Percentiles rank a stretch among this genome's conserved stretches.
Conservation (phyloP, 2,329 filamentous ascomycete species). For the Sclerotinia glacialis region DNA sequence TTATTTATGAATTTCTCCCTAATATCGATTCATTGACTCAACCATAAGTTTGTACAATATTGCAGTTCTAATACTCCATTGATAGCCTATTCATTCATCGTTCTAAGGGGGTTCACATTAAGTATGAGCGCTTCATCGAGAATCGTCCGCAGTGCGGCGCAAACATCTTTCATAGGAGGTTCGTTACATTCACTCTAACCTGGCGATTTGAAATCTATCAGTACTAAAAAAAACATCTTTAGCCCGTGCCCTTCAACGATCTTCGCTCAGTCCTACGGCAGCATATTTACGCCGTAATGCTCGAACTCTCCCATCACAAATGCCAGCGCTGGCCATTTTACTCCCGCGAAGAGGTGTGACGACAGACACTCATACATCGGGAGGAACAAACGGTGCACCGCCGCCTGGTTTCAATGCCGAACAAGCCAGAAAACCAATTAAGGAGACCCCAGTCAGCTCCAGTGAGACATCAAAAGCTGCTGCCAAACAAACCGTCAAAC, state of each 20-base stretch:
- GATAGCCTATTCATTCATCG: conserved; percentile 9
- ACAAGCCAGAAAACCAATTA: conserved; percentile 63
- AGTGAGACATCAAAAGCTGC: conserved; percentile 35
- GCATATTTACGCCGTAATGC: conserved; percentile 39
- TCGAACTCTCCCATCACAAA: conserved; percentile 36
- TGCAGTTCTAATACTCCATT: conserved; percentile 6
- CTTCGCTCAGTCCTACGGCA: conserved; percentile 33
- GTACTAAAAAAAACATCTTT: conserved; percentile 4
- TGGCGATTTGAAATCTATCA: no score
- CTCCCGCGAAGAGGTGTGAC: conserved; percentile 56
- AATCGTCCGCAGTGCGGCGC: conserved; percentile 40
- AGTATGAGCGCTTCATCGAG: conserved; percentile 41
- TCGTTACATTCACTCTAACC: conserved; percentile 28
- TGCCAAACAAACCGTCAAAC: conserved; percentile 29
- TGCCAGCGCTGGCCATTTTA: conserved; percentile 54
- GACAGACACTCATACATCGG: conserved; percentile 57
- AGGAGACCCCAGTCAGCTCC: conserved; percentile 38
- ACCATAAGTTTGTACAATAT: neutral
- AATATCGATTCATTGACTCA: neutral
- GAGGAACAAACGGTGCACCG: conserved; percentile 49
- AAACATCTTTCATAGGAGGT: conserved; percentile 38
- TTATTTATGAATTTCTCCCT: neutral
- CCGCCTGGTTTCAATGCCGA: conserved; percentile 70
- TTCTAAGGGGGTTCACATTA: conserved; percentile 11
- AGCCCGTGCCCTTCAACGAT: conserved; percentile 38